phyloP scores from a whole-genome alignment of 306 rosid species.

The Heteromeles arbutifolia region DNA sequence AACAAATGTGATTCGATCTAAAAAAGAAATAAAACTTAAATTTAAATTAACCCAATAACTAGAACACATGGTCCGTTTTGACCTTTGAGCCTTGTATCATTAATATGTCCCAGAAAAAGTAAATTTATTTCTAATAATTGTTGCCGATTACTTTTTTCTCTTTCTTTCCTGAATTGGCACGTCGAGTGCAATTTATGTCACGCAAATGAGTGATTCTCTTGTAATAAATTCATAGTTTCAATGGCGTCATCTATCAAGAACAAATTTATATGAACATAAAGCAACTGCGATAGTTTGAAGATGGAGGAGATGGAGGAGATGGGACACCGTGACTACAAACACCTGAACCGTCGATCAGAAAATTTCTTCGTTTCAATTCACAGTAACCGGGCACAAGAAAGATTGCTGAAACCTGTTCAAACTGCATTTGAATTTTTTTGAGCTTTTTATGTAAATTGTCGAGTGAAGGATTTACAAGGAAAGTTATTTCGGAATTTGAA shows the following conservation, averaged over 20 bases:
- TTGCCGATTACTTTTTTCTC: too few species aligned
- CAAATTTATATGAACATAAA: too few species aligned
- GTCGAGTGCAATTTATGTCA: not conserved
- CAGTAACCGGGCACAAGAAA: not conserved
- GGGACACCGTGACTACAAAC: too few species aligned
- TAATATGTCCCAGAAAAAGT: not conserved
- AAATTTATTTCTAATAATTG: too few species aligned
- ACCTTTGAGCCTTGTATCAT: too few species aligned
- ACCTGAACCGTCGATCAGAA: not conserved
- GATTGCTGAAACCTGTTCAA: not conserved
- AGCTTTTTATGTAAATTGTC: not conserved
- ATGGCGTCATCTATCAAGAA: too few species aligned
- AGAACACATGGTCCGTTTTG: too few species aligned
- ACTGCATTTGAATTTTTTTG: not conserved
- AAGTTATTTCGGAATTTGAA: not conserved
- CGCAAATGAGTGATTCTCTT: not conserved
- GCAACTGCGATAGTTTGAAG: not conserved
- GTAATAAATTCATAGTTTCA: too few species aligned
- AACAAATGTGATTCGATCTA: too few species aligned
- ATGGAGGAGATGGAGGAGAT: not conserved
- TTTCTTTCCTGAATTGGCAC: too few species aligned
- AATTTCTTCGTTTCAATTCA: not conserved
- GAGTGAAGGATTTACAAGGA: constrained; percentile 10
- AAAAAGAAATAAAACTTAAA: too few species aligned
- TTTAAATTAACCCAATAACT: too few species aligned